A percentile compares a stretch with the other conserved stretches of the same genome.
Evolutionary conservation across 257 asterid genomes (phyloP).

Genomic region (Orobanche coerulescens): DNA sequence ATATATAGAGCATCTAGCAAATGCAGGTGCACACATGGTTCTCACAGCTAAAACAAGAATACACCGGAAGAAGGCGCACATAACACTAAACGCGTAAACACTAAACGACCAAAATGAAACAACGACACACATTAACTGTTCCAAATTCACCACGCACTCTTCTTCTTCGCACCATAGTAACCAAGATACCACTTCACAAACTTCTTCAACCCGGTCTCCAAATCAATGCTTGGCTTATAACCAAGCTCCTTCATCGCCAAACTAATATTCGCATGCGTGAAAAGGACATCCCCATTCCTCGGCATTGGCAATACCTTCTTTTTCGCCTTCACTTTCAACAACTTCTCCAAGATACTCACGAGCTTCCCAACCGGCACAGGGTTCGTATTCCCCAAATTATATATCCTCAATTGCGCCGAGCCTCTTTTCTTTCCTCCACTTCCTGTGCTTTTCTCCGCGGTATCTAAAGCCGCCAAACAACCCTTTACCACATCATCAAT

Average conservation of each 20-base stretch:
- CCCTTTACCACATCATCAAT: conserved; percentile 83
- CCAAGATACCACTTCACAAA: conserved; percentile 63
- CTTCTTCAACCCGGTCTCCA: conserved; percentile 58
- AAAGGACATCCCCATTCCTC: conserved; percentile 61
- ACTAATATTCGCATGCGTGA: conserved; percentile 63
- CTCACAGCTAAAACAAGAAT: neutral
- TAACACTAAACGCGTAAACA: neutral
- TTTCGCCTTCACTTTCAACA: conserved; percentile 59
- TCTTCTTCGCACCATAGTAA: conserved; percentile 58
- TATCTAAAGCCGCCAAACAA: conserved; percentile 63
- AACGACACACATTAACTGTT: neutral
- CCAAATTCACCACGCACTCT: conserved; percentile 42
- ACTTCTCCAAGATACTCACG: conserved; percentile 59
- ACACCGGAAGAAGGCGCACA: neutral
- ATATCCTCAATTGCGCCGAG: conserved; percentile 49
- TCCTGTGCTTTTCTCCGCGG: conserved; percentile 59
- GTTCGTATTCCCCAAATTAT: conserved; percentile 60
- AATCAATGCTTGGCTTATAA: conserved; percentile 52
- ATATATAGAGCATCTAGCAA: conserved; percentile 18
- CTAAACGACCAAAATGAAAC: too few relatives aligned
- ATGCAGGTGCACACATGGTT: conserved; percentile 3
- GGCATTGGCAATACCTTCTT: conserved; percentile 55
- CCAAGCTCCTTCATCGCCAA: conserved; percentile 62
- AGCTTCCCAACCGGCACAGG: conserved; percentile 59
- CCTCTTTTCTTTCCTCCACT: conserved; percentile 62